Evolutionary conservation across 805 yeast genomes (phyloP), one percentile per base, ranked within the genome.

Genomic region (Diddensiella santjacobensis): DNA sequence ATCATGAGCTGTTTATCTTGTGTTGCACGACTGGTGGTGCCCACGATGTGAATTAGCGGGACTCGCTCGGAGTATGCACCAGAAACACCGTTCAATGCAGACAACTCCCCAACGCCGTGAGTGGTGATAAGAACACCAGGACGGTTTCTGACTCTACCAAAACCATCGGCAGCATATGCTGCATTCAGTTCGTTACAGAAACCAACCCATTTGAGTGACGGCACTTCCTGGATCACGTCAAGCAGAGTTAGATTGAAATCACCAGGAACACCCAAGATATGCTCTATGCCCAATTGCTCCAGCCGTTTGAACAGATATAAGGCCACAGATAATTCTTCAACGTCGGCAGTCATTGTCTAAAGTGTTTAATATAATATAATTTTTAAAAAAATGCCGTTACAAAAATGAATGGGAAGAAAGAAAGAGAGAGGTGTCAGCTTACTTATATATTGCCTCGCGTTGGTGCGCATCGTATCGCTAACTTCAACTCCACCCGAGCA

Each of bases 161-260:
- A 90, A 3, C 96, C 97, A 64, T 90, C 96, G 4, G 91, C 90
- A 3, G 93, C 81, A 63, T 90, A 89, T 5, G 95, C 93, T 2
- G 93, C 83, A 61, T 89, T 90, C 54, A 89, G 73, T 69, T 89
- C 97, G 61, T 89, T 89, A 70, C 96, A 87, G 51, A 81, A 79
- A 20, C 96, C 96, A 42, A 86, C 72, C 87, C 95, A 88, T 45
- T 78, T 68, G 56, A 84, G 63, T 6, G 70, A 71, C 3, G 75
- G 73, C 39, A 64, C 67, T 22, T 57, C 55, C 56, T 59, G 57
- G 50, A 71, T 56, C 53, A 60, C 63, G 59, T 71, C 75, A 22
- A 71, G 66, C 41, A 71, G 58, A 40, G 63, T 58, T 49, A 71
- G 60, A 58, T 72, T 71, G 66, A 68, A 71, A 58, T 71, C 75